Percentiles rank a stretch among this genome's conserved stretches.
These are phyloP conservation scores for Suillus tomentosus DNA, from an alignment of 768 basidiomycete genomes.

Conservation along the genomic window DNA sequence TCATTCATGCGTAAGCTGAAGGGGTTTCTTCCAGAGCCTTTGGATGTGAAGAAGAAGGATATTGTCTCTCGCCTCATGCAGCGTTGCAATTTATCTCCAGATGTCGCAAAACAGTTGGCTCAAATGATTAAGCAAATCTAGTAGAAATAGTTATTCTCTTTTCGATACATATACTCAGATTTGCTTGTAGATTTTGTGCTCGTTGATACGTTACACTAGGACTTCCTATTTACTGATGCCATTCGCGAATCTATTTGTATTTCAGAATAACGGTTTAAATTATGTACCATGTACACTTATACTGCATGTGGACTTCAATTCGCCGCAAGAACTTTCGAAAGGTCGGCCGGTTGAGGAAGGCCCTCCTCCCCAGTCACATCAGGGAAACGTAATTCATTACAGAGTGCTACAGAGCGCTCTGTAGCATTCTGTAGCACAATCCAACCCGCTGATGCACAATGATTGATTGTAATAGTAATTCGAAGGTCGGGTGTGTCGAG, in stretches of 20 bases:
- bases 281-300: not conserved
- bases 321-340: not conserved
- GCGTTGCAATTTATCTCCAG: conserved; percentile 30
- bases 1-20: conserved; percentile 18
- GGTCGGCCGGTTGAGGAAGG: not conserved
- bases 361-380: not conserved
- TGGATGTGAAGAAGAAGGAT: conserved; percentile 19
- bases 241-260: not conserved
- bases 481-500: not conserved
- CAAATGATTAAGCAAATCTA: conserved; percentile 22
- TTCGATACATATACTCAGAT: not conserved
- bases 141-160: conserved; percentile 6
- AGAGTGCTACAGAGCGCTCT: too few species aligned
- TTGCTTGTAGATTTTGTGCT: not conserved
- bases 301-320: not conserved
- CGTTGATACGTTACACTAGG: not conserved
- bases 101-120: conserved; percentile 27
- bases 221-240: not conserved
- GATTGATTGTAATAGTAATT: not conserved
- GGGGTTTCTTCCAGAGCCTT: conserved; percentile 18
- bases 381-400: too few species aligned
- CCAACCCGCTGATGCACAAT: too few species aligned
- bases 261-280: not conserved
- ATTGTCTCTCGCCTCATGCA: conserved; percentile 21
- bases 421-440: too few species aligned